Evolutionary conservation across 2,329 filamentous ascomycete genomes (phyloP).

Genomic region (Fusarium nanum): DNA sequence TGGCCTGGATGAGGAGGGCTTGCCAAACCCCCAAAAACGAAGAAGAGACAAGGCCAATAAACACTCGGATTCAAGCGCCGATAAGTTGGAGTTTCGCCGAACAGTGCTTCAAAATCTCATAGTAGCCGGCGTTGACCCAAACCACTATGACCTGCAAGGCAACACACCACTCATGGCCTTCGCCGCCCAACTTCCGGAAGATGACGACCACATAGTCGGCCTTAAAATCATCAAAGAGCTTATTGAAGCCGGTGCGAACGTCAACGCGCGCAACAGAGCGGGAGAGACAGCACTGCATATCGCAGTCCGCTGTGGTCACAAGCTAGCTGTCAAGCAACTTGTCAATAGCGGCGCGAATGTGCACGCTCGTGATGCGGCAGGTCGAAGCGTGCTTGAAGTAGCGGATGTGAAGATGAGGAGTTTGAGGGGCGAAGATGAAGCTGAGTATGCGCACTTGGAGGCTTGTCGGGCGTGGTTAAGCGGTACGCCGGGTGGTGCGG

Average conservation of each 20-base stretch:
- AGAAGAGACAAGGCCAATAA: conserved; percentile 26
- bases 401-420: conserved; percentile 55
- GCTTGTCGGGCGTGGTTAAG: conserved; percentile 61
- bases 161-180: conserved; percentile 69
- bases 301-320: conserved; percentile 64
- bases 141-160: conserved; percentile 64
- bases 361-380: conserved; percentile 58
- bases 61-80: conserved; percentile 50
- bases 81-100: conserved; percentile 47
- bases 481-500: conserved; percentile 49
- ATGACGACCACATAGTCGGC: conserved; percentile 62
- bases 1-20: conserved; percentile 22
- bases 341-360: conserved; percentile 61
- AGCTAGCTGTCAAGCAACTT: conserved; percentile 62
- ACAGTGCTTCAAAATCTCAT: conserved; percentile 50
- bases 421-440: conserved; percentile 46
- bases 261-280: conserved; percentile 63
- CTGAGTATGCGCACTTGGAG: conserved; percentile 57
- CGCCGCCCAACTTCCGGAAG: conserved; percentile 61
- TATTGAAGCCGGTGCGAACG: conserved; percentile 55
- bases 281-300: conserved; percentile 68
- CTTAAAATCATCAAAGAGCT: conserved; percentile 60
- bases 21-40: conserved; percentile 20
- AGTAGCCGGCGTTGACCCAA: conserved; percentile 57
- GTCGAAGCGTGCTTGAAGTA: conserved; percentile 59